Evolutionary conservation across 1,139 yeast genomes (phyloP), one percentile per base, ranked within the genome.

Genomic region (Schwanniomyces etchellsii): DNA sequence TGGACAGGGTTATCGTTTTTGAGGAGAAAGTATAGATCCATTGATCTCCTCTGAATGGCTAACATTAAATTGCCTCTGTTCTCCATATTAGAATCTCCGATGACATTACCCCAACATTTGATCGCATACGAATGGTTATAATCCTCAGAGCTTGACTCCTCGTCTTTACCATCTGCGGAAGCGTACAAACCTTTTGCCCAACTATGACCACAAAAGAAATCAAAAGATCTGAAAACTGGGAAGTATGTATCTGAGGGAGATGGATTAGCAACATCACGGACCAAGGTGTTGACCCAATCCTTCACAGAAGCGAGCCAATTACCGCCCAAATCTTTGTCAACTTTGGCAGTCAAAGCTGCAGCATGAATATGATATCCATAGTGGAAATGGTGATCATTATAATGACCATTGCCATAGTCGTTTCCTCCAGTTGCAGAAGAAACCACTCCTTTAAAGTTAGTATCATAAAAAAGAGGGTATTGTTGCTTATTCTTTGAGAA

Each of bases 371-470:
- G 70, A 53, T 79, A 80, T 11, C 86, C 85, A 47, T 77, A 80
- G 46, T 81, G 86, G 70, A 79, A 80, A 49, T 80, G 86, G 43
- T 80, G 86, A 42, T 80, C 88, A 43, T 80, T 80, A 47, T 78
- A 80, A 45, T 68, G 74, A 12, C 83, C 69, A 43, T 79, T 79
- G 32, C 85, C 86, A 47, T 74, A 80, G 52, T 80, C 86, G 4
- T 67, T 68, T 21, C 57, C 68, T 3, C 68, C 57, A 1, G 69
- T 70, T 0, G 83, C 81, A 1, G 75, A 62, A 1, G 84, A 77
- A 3, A 77, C 64, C 7, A 79, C 42, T 12, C 86, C 86, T 40
- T 70, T 72, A 81, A 83, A 78, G 2, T 69, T 62, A 1, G 61
- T 59, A 36, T 80, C 85, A 42, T 78, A 80, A 1, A 62, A 62